Evolutionary conservation across 768 basidiomycete species (phyloP).

Genomic region (Lactarius evosmus): DNA sequence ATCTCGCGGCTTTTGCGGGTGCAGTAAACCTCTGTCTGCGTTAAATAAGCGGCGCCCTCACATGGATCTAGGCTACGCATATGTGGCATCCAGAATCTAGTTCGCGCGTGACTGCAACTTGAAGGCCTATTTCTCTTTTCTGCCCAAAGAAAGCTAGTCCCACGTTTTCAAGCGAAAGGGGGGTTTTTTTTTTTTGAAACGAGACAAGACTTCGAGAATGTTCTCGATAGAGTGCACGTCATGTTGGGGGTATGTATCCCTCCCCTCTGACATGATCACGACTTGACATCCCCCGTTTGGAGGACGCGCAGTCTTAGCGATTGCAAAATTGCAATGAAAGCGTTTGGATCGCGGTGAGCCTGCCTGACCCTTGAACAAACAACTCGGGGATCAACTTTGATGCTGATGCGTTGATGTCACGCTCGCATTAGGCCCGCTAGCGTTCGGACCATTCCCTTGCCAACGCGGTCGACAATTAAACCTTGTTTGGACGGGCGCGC

Average conservation of each 20-base stretch:
- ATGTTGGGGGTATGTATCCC: no score
- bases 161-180: neutral
- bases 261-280: no score
- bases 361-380: neutral
- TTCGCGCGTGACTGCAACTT: neutral
- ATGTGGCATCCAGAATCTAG: neutral
- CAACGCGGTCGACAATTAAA: slow-evolving; percentile 22
- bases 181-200: no score
- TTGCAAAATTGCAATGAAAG: no score
- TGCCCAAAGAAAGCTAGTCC: neutral
- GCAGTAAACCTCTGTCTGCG: neutral
- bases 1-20: neutral
- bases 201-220: neutral
- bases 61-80: neutral
- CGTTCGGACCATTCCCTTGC: slow-evolving; percentile 14
- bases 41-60: neutral
- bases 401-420: neutral
- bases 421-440: neutral
- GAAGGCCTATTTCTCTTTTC: neutral
- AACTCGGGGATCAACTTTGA: neutral
- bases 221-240: neutral
- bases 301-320: neutral
- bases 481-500: slow-evolving; percentile 20
- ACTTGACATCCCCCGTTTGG: no score
- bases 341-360: neutral